Conservation (phyloP, 352 stramenopile species). For the Globisporangium paroecandrum region DNA sequence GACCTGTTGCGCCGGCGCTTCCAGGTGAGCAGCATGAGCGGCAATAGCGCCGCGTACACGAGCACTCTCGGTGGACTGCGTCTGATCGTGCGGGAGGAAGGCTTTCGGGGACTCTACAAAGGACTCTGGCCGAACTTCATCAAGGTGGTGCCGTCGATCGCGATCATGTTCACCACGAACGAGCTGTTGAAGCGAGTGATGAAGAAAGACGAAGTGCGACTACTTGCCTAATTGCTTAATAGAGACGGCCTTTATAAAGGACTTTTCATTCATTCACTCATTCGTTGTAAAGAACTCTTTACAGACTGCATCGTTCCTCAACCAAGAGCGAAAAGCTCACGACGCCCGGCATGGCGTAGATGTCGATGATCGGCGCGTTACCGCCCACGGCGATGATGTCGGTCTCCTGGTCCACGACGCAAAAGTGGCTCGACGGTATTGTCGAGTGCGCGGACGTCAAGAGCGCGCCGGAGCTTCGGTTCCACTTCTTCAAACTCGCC, state of each 20-base stretch:
- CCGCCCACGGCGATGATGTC: slow-evolving; percentile 71
- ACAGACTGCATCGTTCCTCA: slow-evolving; percentile 12
- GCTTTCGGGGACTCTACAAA: slow-evolving; percentile 63
- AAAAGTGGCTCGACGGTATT: slow-evolving; percentile 64
- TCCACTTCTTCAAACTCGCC: slow-evolving; percentile 66
- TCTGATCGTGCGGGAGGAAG: slow-evolving; percentile 49
- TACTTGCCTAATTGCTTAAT: neutral
- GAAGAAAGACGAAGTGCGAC: slow-evolving; percentile 17
- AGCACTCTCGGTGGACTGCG: slow-evolving; percentile 48
- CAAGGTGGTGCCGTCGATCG: slow-evolving; percentile 75
- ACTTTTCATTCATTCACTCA: neutral
- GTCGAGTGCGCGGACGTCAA: slow-evolving; percentile 52
- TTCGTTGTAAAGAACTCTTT: neutral
- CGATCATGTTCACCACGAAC: slow-evolving; percentile 82
- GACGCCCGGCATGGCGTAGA: slow-evolving; percentile 78
- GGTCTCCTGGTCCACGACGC: slow-evolving; percentile 52
- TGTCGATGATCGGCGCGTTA: slow-evolving; percentile 53
- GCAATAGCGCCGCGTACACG: slow-evolving; percentile 30
- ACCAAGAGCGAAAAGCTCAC: slow-evolving; percentile 78
- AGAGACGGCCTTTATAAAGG: neutral
- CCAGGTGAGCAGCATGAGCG: slow-evolving; percentile 55
- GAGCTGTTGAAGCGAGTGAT: slow-evolving; percentile 56
- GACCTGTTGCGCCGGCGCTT: slow-evolving; percentile 72
- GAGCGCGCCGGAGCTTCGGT: slow-evolving; percentile 60
- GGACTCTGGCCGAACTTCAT: slow-evolving; percentile 67